A percentile compares a stretch with the other conserved stretches of the same genome.
Evolutionary conservation across 2,329 filamentous ascomycete genomes (phyloP).

Genomic region (Cercospora sp.): DNA sequence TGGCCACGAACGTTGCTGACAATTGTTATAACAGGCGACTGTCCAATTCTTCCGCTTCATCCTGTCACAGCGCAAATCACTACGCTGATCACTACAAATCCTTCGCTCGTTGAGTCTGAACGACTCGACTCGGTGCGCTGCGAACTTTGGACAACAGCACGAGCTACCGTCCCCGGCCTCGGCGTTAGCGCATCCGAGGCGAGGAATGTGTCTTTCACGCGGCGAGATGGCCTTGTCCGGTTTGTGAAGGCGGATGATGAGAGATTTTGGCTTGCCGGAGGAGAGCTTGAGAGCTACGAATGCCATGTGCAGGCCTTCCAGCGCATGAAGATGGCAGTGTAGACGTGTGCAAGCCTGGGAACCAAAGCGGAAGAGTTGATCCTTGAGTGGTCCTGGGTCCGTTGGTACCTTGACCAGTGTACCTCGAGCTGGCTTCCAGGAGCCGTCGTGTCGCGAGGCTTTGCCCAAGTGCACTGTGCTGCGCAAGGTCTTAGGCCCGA

Average conservation of each 20-base stretch:
- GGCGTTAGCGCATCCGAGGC: neutral
- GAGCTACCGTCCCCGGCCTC: neutral
- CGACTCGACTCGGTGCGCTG: constrained; percentile 31
- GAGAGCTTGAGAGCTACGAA: constrained; percentile 41
- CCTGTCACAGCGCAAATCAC: constrained; percentile 36
- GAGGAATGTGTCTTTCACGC: constrained; percentile 33
- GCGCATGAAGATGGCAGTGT: neutral
- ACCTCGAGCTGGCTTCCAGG: neutral
- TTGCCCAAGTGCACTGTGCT: neutral
- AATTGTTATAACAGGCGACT: constrained; percentile 28
- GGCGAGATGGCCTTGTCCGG: constrained; percentile 37
- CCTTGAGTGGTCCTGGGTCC: neutral
- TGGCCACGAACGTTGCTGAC: constrained; percentile 4
- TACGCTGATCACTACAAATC: constrained; percentile 32
- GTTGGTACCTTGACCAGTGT: neutral
- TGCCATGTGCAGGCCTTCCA: constrained; percentile 27
- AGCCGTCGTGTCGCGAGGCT: neutral
- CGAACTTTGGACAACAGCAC: constrained; percentile 20
- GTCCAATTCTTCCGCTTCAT: constrained; percentile 33
- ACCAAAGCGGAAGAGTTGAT: neutral
- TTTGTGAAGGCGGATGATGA: constrained; percentile 34
- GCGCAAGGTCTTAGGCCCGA: neutral
- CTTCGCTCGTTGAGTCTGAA: constrained; percentile 28
- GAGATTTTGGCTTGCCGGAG: constrained; percentile 38
- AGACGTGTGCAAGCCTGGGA: neutral